Evolutionary conservation across 208 protist species (phyloP), one percentile per base, ranked within the genome.

Genomic region (Tetramitus jugosus): DNA sequence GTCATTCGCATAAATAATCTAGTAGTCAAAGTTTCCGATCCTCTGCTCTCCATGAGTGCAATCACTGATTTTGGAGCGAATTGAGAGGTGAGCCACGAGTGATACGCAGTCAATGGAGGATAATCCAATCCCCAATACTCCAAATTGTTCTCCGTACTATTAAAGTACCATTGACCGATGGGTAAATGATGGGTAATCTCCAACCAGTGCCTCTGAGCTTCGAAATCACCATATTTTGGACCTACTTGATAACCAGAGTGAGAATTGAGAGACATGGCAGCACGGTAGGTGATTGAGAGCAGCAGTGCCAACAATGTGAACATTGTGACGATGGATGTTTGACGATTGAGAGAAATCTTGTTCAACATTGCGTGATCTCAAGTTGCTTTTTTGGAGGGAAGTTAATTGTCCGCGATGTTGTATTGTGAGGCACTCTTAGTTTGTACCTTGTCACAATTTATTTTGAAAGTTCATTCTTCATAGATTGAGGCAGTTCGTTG

Each of bases 161-260:
- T 42, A 20, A 75, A 14, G 46, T 91, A 89, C 83, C 89, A 92
- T 17, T 87, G 67, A 33, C 8, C 2, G 0, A 76, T 29, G 1
- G 86, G 86, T 35, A 94, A 61, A 33, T 91, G 80, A 8, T 77
- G 77, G 3, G 90, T 93, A 6, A 96, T 83, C 81, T 96, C 94
- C 90, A 97, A 94, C 94, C 94, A 97, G 82, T 97, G 94, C 20
- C 94, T 80, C 78, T 97, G 93, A 20, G 92, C 91, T 81, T 97
- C 94, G 75, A 87, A 97, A 84, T 97, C 94, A 52, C 94, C 94
- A 81, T 85, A 92, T 86, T 93, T 94, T 3, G 93, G 93, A 29
- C 86, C 88, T 52, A n/a, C 86, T 17, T 31, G 61, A 29, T 86
- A 29, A 29, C 89, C 89, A 3, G 79, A 84, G 45, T 85, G 62